These are phyloP conservation scores for Aspergillus texensis DNA, from an alignment of 2,329 filamentous ascomycete genomes.

Conservation along the genomic window DNA sequence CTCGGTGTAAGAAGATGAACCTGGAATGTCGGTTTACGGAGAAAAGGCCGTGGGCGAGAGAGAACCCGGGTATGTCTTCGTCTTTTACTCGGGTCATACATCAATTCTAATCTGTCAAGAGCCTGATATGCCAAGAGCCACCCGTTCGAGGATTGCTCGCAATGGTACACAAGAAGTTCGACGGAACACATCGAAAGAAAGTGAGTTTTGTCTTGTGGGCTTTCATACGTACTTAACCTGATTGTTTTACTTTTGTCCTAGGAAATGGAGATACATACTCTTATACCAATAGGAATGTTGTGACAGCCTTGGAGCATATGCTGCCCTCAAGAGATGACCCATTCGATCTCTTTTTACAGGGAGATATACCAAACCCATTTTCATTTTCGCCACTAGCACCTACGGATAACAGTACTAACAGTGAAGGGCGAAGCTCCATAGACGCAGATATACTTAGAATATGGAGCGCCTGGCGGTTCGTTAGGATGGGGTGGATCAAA, in stretches of 20 bases:
- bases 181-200: neutral
- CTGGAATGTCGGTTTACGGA: constrained; percentile 45
- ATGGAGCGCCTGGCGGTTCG: constrained; percentile 55
- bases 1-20: constrained; percentile 46
- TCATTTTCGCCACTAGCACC: neutral
- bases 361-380: neutral
- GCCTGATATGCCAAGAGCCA: neutral
- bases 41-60: constrained; percentile 29
- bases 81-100: neutral
- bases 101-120: neutral
- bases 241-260: neutral
- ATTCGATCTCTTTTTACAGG: neutral
- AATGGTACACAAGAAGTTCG: neutral
- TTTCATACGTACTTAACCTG: neutral
- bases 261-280: neutral
- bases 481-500: constrained; percentile 58
- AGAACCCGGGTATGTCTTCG: neutral
- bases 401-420: neutral
- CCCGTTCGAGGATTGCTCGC: neutral
- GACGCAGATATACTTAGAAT: constrained; percentile 38
- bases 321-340: neutral
- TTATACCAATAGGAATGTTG: neutral
- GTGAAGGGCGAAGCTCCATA: neutral
- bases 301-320: neutral
- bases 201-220: neutral